Evolutionary conservation across 495 filamentous ascomycete genomes (phyloP), one percentile per base, ranked within the genome.

Genomic region (Xylaria palmicola): DNA sequence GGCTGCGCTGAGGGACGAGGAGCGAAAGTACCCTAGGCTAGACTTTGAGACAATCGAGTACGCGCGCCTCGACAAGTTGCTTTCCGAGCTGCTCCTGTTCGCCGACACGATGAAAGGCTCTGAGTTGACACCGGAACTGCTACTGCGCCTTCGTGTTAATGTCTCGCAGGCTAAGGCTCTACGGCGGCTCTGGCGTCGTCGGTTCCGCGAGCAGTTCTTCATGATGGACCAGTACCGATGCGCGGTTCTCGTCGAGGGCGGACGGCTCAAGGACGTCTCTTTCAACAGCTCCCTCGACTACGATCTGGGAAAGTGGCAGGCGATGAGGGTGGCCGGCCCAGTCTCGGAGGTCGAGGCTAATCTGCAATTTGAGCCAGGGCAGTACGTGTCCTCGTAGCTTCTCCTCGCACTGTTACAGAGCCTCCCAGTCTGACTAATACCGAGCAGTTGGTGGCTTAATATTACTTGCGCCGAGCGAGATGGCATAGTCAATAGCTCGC

Each of bases 401-500:
- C 19, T 20, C 27, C 13, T 45, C 17, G 26, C 6, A 37, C 2
- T 22, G 32, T 7, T 10, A 19, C 24, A 40, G 39, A 15, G 20
- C 3, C 20, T 12, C 4, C 29, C 15, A 22, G 24, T 41, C 30
- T 45, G 34, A 45, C 48, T 54, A 55, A 43, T n/a, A 39, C 24
- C 27, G 32, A 17, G 36, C 43, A 81, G 79, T 49, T 83, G 78
- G 79, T 83, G 79, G 79, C 57, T 77, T 19, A 77, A 78, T 60
- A 68, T 81, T 1, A 68, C 75, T 8, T 82, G 78, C 54, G 78
- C 76, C 1, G 65, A 73, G 39, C 72, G 76, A 9, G 80, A 82
- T 54, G 79, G 81, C 13, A 75, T 82, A 29, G 74, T 82, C 15
- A 66, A 62, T 0, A 68, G 50, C 36, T 70, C 70, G 15, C 19